Base-by-base conservation (phyloP, 805 yeast genomes). In the Scheffersomyces stipitis region DNA sequence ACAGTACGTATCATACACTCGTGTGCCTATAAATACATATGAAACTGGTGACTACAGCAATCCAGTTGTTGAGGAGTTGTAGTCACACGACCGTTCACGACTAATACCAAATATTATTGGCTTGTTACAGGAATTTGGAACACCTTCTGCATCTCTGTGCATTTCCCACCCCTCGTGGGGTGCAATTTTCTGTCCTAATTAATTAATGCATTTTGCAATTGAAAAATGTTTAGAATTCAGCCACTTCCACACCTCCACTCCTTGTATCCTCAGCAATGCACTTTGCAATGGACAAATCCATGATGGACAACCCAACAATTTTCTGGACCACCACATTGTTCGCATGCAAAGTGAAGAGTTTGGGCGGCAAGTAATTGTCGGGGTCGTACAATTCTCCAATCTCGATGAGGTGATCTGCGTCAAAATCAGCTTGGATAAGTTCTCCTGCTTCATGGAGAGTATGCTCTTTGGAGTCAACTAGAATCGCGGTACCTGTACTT, bases 371-470 rank as follows among this genome's bases (percentile, higher is more conserved):
- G n/a, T n/a, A n/a, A 2, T 33, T 15, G 34, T 51, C 37, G 17
- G 48, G 46, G 4, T 42, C 43, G 22, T 52, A 60, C 33, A 77
- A 38, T 15, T 71, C 65, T 1, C 77, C 68, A 28, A 79, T 47
- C 48, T 77, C 81, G 5, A 77, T 51, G 30, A 79, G 54, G n/a
- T 71, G 61, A 1, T 57, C 52, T 3, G 45, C 56, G 1, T 52
- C 42, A 15, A 76, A 67, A 2, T 57, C 54, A 30, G 71, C 65
- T 48, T 71, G 73, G 31, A 80, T 73, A 35, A 81, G 59, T 44
- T 81, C 88, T 3, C 88, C 88, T 1, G 87, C 81, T 56, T 81
- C 88, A 3, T 59, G 58, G 16, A 76, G 50, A 9, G 79, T 67
- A 42, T 80, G 83, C 13, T 71, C 74, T 29, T 61, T 63, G 0